Evolutionary conservation across 1,139 yeast species (phyloP), one percentile per base, ranked within the genome.

Genomic region (Hanseniaspora sp.): DNA sequence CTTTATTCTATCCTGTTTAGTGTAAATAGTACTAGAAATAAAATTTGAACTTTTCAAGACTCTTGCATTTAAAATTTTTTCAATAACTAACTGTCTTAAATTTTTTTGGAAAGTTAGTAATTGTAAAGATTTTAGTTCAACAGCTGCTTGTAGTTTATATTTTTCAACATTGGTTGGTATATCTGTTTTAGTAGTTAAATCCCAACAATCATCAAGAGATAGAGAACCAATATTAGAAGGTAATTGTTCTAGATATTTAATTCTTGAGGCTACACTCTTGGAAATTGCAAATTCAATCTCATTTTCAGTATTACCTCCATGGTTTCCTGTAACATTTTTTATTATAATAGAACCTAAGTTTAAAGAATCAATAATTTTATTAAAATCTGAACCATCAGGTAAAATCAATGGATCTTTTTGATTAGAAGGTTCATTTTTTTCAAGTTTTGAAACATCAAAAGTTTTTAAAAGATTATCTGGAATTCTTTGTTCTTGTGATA

Each of bases 71-170:
- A 95, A 84, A 48, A 81, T 75, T 56, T 79, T 78, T 55, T 79
- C 77, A 12, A 90, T 71, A 37, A 94, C 69, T 59, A 77, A 80
- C 64, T 86, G 88, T 62, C 95, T 84, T 59, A 92, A 64, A 53
- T 83, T 82, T 65, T 90, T 90, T 65, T 94, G 99, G 62, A 86
- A 83, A 1, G 92, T 77, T 58, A 94, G 74, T 39, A 90, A 70
- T 58, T 88, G 80, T 60, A 92, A 74, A 0, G 90, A 74, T 68
- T 90, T 94, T 61, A 92, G 74, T 69, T 94, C 98, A 37, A 90
- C 74, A 43, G 94, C 71, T 2, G 90, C 83, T 58, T 73, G 74
- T 37, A 84, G 65, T 66, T 86, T 86, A 54, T 80, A 66, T 31
- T 72, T 73, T 58, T 78, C 80, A 43, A 70, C 62, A 30, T 73